Percentiles rank a stretch among this genome's conserved stretches.
These are phyloP conservation scores for Leishmania aethiopica DNA, from an alignment of 208 protist species.

Conservation along the genomic window DNA sequence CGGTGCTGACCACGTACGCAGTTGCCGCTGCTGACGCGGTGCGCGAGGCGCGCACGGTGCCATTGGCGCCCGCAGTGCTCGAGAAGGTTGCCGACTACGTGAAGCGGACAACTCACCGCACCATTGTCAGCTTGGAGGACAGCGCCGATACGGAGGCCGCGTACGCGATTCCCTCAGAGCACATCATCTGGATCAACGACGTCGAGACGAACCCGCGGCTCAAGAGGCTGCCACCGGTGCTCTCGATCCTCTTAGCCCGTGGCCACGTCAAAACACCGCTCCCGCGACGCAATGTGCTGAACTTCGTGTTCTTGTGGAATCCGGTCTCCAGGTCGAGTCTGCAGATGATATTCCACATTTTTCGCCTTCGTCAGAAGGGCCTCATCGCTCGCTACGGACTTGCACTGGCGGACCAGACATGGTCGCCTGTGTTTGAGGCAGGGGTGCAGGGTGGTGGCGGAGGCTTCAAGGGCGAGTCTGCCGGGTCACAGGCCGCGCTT, in stretches of 20 bases:
- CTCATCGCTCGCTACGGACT: constrained; percentile 28
- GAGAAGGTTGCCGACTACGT: constrained; percentile 16
- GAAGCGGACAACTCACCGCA: constrained; percentile 10
- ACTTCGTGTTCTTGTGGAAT: constrained; percentile 29
- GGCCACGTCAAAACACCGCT: constrained; percentile 8
- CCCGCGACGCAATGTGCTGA: constrained; percentile 29
- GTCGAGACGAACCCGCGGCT: constrained; percentile 35
- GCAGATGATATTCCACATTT: constrained; percentile 10
- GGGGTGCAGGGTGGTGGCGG: neutral
- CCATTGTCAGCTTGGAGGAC: neutral
- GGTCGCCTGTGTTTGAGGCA: constrained; percentile 19
- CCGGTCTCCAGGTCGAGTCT: constrained; percentile 13
- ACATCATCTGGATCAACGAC: constrained; percentile 40
- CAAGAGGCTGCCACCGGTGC: constrained; percentile 13
- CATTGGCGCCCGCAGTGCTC: constrained; percentile 1
- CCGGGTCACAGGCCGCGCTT: constrained; percentile 20
- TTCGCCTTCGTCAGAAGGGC: constrained; percentile 3
- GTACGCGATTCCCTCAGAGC: constrained; percentile 20
- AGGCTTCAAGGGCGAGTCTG: neutral
- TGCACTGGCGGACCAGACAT: constrained; percentile 21
- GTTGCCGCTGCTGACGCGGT: neutral
- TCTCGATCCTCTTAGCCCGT: constrained; percentile 13
- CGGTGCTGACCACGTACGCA: constrained; percentile 8
- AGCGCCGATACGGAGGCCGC: neutral
- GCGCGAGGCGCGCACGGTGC: neutral